Evolutionary conservation across 2,329 filamentous ascomycete species (phyloP), one percentile per base, ranked within the genome.

Genomic region (Apiospora koreana): DNA sequence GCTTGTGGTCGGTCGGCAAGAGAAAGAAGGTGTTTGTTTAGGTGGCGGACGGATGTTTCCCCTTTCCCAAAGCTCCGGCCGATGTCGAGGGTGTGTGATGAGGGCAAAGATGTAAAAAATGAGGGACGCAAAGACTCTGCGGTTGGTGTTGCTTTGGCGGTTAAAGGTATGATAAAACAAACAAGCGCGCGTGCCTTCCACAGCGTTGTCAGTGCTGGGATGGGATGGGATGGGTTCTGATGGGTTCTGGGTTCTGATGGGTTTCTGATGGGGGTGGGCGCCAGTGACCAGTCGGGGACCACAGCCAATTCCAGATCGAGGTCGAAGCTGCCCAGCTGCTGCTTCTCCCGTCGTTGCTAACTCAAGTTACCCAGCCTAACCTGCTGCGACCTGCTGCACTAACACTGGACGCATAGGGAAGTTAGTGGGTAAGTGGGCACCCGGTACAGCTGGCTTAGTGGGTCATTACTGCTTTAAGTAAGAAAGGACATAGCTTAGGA

Each of bases 151-250:
- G 41, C 42, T 54, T 28, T 23, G 46, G 28, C 46, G 54, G 42
- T 42, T 68, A 41, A 54, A 31, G 48, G 48, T 54, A 25, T 54
- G 54, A 38, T 41, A 48, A 58, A 68, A 68, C 66, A 54, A 68
- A 42, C 46, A 68, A 54, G 41, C 65, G 65, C 42, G 65, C 42
- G 45, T 67, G 65, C 65, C 65, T 67, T 45, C 65, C 31, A n/a
- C 65, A 45, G 41, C 31, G 42, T 58, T 41, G 45, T 48, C 54
- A 62, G 54, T 62, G 54, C 54, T 62, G 54, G 54, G 54, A 62
- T 62, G 50, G 50, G 48, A 66, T 66, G 64, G 64, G 41, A 45
- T 42, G 31, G 31, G n/a, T n/a, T n/a, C n/a, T n/a, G n/a, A n/a
- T n/a, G n/a, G n/a, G n/a, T n/a, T n/a, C n/a, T n/a, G n/a, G n/a